Conservation (phyloP, 176 grass and related monocot genomes). For the Carex cristatella region DNA sequence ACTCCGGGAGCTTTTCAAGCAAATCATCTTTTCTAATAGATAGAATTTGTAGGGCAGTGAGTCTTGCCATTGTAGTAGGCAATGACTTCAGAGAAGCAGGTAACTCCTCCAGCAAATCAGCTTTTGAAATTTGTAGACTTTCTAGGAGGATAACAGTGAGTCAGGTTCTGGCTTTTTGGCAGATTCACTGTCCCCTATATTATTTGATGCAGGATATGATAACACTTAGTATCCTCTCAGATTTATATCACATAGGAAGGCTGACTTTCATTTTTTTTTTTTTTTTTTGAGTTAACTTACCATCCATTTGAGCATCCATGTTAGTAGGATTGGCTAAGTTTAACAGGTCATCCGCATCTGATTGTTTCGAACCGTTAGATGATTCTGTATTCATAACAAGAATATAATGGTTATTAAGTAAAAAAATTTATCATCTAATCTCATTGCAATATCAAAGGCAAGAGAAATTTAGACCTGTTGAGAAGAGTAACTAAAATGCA, state of each 20-base stretch:
- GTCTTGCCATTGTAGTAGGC: no score
- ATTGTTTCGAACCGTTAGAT: conserved; percentile 30
- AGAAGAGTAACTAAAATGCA: neutral
- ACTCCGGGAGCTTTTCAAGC: no score
- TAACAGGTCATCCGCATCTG: conserved; percentile 32
- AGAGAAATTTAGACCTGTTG: neutral
- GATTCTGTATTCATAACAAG: conserved; percentile 38
- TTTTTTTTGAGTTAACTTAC: conserved; percentile 40
- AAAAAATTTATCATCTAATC: neutral
- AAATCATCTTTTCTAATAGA: no score
- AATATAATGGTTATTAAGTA: neutral
- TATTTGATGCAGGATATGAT: conserved; percentile 40
- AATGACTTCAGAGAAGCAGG: no score
- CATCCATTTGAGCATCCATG: conserved; percentile 36
- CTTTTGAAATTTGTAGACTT: no score
- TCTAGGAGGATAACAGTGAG: no score
- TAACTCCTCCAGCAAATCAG: no score
- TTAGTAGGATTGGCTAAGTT: conserved; percentile 42
- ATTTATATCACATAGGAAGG: conserved; percentile 32
- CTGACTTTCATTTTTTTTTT: conserved; percentile 8
- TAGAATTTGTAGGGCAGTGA: no score
- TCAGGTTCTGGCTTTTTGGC: conserved; percentile 53
- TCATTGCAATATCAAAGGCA: neutral
- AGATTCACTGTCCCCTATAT: conserved; percentile 58
- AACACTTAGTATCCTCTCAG: conserved; percentile 29